Evolutionary conservation across 2,329 filamentous ascomycete species (phyloP).

Genomic region (Huntiella omanensis): DNA sequence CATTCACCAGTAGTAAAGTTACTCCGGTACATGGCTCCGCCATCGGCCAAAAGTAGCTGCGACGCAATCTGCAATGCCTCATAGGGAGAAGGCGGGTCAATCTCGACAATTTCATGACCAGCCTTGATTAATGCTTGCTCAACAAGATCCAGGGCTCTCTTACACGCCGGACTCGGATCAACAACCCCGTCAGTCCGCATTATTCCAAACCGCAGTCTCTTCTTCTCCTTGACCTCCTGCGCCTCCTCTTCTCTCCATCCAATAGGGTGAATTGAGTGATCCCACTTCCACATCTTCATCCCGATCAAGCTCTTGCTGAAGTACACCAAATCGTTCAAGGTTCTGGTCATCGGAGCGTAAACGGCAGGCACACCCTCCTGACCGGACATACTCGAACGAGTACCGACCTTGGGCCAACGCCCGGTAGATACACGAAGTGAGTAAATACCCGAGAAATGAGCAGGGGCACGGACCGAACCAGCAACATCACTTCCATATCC

Average conservation of each 20-base stretch:
- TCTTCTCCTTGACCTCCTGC: conserved; percentile 39
- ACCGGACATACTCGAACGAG: conserved; percentile 75
- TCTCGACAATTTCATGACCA: conserved; percentile 55
- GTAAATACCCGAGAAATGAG: conserved; percentile 81
- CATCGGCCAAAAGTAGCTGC: conserved; percentile 68
- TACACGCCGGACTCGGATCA: conserved; percentile 69
- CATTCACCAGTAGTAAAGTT: conserved; percentile 62
- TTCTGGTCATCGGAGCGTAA: conserved; percentile 83
- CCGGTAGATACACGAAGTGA: conserved; percentile 73
- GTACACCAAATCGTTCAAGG: conserved; percentile 63
- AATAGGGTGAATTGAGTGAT: conserved; percentile 71
- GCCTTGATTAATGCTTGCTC: conserved; percentile 47
- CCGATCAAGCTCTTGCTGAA: conserved; percentile 61
- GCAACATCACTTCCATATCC: conserved; percentile 85
- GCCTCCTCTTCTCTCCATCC: conserved; percentile 50
- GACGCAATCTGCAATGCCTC: conserved; percentile 60
- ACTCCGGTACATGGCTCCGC: conserved; percentile 59
- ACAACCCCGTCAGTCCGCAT: conserved; percentile 68
- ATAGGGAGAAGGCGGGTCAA: conserved; percentile 49
- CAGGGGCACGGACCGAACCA: conserved; percentile 69
- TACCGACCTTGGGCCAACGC: conserved; percentile 71
- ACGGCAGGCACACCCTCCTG: conserved; percentile 81
- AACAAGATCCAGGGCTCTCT: conserved; percentile 52
- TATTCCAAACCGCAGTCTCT: conserved; percentile 52
- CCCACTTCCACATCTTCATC: conserved; percentile 80